These are phyloP conservation scores for Tylopilus sp. DNA, from an alignment of 768 basidiomycete species.

Conservation along the genomic window DNA sequence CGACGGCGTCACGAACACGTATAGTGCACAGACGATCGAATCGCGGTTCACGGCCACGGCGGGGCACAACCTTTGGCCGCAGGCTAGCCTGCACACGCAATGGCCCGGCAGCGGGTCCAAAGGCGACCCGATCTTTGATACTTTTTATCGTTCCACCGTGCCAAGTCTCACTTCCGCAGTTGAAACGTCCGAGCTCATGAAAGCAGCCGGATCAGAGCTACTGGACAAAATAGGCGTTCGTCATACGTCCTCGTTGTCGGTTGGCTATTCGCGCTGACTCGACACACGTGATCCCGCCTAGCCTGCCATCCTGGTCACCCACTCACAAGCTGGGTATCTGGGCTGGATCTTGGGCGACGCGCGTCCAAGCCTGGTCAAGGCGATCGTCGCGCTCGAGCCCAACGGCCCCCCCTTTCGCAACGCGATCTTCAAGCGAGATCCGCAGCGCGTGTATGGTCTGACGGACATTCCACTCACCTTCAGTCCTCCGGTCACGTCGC, in stretches of 20 bases:
- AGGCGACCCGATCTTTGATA: conserved; percentile 44
- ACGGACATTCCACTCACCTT: conserved; percentile 47
- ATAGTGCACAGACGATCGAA: conserved; percentile 33
- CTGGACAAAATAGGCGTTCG: conserved; percentile 49
- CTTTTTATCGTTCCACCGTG: conserved; percentile 42
- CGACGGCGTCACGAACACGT: conserved; percentile 35
- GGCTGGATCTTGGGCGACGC: conserved; percentile 50
- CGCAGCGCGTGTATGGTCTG: conserved; percentile 44
- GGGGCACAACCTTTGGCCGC: conserved; percentile 41
- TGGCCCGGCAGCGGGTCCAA: conserved; percentile 51
- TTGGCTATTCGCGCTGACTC: conserved; percentile 4
- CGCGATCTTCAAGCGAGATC: conserved; percentile 33
- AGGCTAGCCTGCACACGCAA: conserved; percentile 44
- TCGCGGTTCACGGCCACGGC: conserved; percentile 44
- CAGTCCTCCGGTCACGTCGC: conserved; percentile 38
- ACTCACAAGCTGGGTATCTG: conserved; percentile 48
- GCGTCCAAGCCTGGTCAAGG: conserved; percentile 41
- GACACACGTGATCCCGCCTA: conserved; percentile 13
- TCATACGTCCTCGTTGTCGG: conserved; percentile 22
- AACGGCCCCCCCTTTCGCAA: conserved; percentile 47
- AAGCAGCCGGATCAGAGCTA: conserved; percentile 38
- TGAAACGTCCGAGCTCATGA: conserved; percentile 39
- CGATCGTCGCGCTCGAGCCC: conserved; percentile 49
- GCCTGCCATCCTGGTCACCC: conserved; percentile 47
- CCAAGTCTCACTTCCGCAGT: conserved; percentile 36